Base-by-base conservation (phyloP, 768 basidiomycete genomes). In the Antrodiella citrinella region DNA sequence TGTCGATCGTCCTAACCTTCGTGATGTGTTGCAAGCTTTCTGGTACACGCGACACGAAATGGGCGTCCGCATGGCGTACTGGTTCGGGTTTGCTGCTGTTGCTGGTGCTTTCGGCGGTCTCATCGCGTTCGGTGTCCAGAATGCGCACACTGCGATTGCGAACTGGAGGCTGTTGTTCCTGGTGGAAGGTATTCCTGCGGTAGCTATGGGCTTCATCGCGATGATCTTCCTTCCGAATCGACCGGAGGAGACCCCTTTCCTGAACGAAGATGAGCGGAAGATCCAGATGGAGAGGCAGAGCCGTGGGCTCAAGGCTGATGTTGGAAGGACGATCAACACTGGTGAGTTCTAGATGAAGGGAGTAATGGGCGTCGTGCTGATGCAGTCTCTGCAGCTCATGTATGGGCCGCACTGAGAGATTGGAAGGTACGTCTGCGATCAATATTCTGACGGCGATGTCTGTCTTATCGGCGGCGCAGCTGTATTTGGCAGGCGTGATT, bases 61-160 rank as follows among this genome's bases (percentile, higher is more conserved):
- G 57, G 87, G 87, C 23, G 64, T 85, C 44, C 78, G 87, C 42
- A 76, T 82, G 75, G 86, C 84, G 1, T 79, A 86, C 57, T 89
- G 86, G 84, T 91, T 89, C 53, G 84, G 84, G 7, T 91, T 89
- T 60, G 86, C 88, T 3, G 86, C 88, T 2, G 78, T 88, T 3
- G 85, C 89, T 3, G 88, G 88, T 20, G 89, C 89, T 4, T 91
- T 91, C 52, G 86, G 87, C 12, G 88, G 89, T n/a, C 67, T 90
- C 42, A 77, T 91, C 39, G 87, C 89, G 2, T 91, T 85, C 54
- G 89, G 86, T 1, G 71, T 91, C 9, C 84, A 87, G 55, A 76
- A 87, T 59, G 72, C 70, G 1, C 65, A 80, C 49, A 54, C 71
- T 0, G 56, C 72, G 3, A 63, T 84, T 24, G 60, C 69, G 9